Conservation (phyloP, 148 eudicot species). For the Nepenthes gracilis region DNA sequence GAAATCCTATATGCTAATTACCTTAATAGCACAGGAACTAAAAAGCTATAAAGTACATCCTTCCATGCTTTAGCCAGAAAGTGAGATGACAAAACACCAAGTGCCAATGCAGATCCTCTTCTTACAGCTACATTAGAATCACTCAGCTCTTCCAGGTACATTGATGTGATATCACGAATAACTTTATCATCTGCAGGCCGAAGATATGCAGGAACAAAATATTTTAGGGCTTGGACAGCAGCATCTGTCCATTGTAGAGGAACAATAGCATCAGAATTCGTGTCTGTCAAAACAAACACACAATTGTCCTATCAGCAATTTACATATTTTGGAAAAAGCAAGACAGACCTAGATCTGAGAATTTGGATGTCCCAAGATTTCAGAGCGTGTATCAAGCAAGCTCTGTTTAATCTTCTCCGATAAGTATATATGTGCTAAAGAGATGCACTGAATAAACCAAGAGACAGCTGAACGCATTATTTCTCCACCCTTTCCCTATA, state of each 20-base stretch:
- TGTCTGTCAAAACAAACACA: neutral
- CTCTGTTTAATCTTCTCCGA: slow-evolving; percentile 58
- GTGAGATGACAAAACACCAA: slow-evolving; percentile 69
- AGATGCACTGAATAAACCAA: slow-evolving; percentile 69
- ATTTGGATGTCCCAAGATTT: slow-evolving; percentile 90
- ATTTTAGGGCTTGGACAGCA: slow-evolving; percentile 80
- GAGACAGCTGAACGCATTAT: slow-evolving; percentile 97
- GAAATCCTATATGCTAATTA: slow-evolving; percentile 10
- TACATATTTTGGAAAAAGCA: slow-evolving; percentile 5
- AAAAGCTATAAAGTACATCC: slow-evolving; percentile 62
- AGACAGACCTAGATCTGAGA: slow-evolving; percentile 75
- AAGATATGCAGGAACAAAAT: slow-evolving; percentile 64
- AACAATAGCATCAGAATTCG: slow-evolving; percentile 3
- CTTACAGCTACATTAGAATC: slow-evolving; percentile 89
- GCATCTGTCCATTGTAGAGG: slow-evolving; percentile 40
- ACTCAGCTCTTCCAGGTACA: slow-evolving; percentile 58
- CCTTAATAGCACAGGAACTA: slow-evolving; percentile 73
- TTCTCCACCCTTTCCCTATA: slow-evolving; percentile 98
- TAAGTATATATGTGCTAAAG: slow-evolving; percentile 39
- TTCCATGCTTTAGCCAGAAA: slow-evolving; percentile 65
- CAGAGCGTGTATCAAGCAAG: slow-evolving; percentile 75
- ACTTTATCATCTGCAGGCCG: slow-evolving; percentile 38
- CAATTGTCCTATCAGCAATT: neutral
- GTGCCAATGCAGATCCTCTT: slow-evolving; percentile 93
- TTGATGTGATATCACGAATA: slow-evolving; percentile 34